These are phyloP conservation scores for Hibiscus trionum DNA, from an alignment of 345 rosid species.

Conservation along the genomic window DNA sequence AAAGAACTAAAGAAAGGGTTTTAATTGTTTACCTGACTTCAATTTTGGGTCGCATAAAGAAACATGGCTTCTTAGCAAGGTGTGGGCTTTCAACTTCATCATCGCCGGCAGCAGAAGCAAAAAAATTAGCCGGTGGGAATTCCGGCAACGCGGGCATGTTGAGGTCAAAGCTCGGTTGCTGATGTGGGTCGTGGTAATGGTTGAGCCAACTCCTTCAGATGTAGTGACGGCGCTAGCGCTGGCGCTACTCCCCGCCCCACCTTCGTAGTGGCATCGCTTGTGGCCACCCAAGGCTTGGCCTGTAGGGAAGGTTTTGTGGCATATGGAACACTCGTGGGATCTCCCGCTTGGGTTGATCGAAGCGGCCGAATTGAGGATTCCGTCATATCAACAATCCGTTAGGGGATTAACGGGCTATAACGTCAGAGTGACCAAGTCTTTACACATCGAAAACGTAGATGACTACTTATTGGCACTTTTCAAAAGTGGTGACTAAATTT, in stretches of 20 bases:
- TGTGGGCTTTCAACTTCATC: constrained; percentile 40
- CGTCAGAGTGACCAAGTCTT: too few species aligned
- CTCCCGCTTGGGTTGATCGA: constrained; percentile 20
- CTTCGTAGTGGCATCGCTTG: constrained; percentile 71
- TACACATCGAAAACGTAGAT: too few species aligned
- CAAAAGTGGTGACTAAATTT: too few species aligned
- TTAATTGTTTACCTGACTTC: constrained; percentile 12
- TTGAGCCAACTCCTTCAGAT: constrained; percentile 54
- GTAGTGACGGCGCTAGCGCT: constrained; percentile 18
- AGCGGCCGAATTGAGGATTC: constrained; percentile 3
- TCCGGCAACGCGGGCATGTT: constrained; percentile 41
- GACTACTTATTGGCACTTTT: too few species aligned
- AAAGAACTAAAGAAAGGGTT: neutral
- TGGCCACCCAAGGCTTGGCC: constrained; percentile 80
- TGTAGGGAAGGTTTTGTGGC: constrained; percentile 54
- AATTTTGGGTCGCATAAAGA: constrained; percentile 14
- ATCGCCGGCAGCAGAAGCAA: constrained; percentile 23
- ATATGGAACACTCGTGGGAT: constrained; percentile 62
- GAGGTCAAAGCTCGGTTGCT: constrained; percentile 48
- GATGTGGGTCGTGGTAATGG: constrained; percentile 35
- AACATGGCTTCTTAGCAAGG: constrained; percentile 34
- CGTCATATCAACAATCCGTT: neutral
- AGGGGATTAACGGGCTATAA: too few species aligned
- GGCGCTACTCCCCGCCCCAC: constrained; percentile 19
- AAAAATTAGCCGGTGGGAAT: constrained; percentile 21